These are phyloP conservation scores for Phlebiopsis flavidoalba DNA, from an alignment of 768 basidiomycete species.

Conservation along the genomic window DNA sequence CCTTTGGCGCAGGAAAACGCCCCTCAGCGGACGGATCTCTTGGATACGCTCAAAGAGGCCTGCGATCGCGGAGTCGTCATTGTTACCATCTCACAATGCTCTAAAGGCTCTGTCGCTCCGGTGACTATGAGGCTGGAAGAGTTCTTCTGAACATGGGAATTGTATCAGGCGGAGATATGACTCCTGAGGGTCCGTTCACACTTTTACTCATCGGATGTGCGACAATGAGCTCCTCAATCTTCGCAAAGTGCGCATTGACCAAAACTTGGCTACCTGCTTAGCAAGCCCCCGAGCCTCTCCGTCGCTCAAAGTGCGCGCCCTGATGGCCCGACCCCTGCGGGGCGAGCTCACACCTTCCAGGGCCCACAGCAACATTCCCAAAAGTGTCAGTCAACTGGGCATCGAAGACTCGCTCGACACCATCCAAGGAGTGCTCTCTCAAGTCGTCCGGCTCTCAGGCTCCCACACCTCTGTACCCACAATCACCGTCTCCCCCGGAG, in stretches of 20 bases:
- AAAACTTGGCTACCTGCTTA: conserved; percentile 88
- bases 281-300: conserved; percentile 74
- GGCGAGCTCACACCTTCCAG: conserved; percentile 74
- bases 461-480: conserved; percentile 60
- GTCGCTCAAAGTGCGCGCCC: conserved; percentile 61
- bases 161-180: conserved; percentile 88
- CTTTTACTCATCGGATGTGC: neutral
- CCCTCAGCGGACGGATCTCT: conserved; percentile 73
- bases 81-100: conserved; percentile 89
- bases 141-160: conserved; percentile 69
- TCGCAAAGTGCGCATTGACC: conserved; percentile 72
- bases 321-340: conserved; percentile 75
- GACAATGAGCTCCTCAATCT: neutral
- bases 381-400: neutral
- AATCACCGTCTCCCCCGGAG: conserved; percentile 57
- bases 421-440: conserved; percentile 60
- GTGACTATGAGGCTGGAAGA: conserved; percentile 77
- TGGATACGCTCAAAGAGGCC: conserved; percentile 73
- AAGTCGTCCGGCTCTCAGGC: conserved; percentile 60
- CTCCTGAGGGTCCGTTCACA: conserved; percentile 67
- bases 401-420: conserved; percentile 37
- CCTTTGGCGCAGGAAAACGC: conserved; percentile 93
- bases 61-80: conserved; percentile 81
- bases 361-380: conserved; percentile 35
- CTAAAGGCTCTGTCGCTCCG: conserved; percentile 82